A percentile compares a stretch with the other conserved stretches of the same genome.
These are phyloP conservation scores for Globisporangium spinosum DNA, from an alignment of 352 stramenopile species.

Conservation along the genomic window DNA sequence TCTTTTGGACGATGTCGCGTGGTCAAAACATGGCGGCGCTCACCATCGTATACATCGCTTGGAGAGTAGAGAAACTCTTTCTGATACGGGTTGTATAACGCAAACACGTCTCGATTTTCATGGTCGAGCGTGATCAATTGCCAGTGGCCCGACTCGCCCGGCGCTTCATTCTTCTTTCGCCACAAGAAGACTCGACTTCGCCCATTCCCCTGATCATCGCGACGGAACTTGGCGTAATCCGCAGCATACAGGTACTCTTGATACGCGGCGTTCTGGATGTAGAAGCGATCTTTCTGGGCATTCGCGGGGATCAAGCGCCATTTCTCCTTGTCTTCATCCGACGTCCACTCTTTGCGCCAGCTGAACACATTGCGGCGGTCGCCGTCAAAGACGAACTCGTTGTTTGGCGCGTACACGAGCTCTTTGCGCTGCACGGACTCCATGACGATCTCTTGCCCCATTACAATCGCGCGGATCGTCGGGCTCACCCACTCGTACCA, in stretches of 20 bases:
- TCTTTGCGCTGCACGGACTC: slow-evolving; percentile 36
- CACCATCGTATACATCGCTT: slow-evolving; percentile 41
- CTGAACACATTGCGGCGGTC: slow-evolving; percentile 47
- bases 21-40: slow-evolving; percentile 54
- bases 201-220: slow-evolving; percentile 40
- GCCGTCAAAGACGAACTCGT: slow-evolving; percentile 43
- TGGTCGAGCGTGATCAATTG: slow-evolving; percentile 47
- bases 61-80: slow-evolving; percentile 69
- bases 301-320: slow-evolving; percentile 61
- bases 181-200: slow-evolving; percentile 64
- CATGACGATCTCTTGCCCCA: slow-evolving; percentile 37
- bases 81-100: slow-evolving; percentile 73
- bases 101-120: slow-evolving; percentile 50
- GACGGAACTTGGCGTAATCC: slow-evolving; percentile 67
- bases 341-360: slow-evolving; percentile 29
- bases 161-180: slow-evolving; percentile 39
- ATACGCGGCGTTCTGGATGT: slow-evolving; percentile 54
- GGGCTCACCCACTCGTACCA: slow-evolving; percentile 65
- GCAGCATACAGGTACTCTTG: slow-evolving; percentile 64
- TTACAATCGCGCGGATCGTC: slow-evolving; percentile 45
- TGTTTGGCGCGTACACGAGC: slow-evolving; percentile 41
- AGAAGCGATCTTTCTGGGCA: slow-evolving; percentile 53
- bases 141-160: slow-evolving; percentile 56
- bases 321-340: slow-evolving; percentile 39
- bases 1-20: slow-evolving; percentile 24